These are phyloP conservation scores for Ashbya aceris DNA, from an alignment of 1,139 yeast species.

Conservation along the genomic window DNA sequence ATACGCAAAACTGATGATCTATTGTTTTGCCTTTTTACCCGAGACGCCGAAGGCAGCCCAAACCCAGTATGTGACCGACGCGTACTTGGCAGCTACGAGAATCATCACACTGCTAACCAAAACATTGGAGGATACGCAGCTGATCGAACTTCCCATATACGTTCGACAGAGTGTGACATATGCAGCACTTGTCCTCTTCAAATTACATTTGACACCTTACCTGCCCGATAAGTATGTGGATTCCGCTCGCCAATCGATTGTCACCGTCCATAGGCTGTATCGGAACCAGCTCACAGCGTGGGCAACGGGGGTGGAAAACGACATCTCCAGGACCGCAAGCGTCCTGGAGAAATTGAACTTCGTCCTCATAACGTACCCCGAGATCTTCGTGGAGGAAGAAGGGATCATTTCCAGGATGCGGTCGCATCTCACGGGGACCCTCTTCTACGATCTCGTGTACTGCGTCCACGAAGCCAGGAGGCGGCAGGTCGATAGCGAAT, in stretches of 20 bases:
- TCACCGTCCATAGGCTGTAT: slow-evolving; percentile 79
- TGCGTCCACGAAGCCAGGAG: slow-evolving; percentile 91
- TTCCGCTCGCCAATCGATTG: slow-evolving; percentile 86
- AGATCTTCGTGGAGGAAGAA: slow-evolving; percentile 54
- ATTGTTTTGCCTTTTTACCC: slow-evolving; percentile 85
- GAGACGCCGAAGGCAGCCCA: slow-evolving; percentile 87
- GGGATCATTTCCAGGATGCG: slow-evolving; percentile 84
- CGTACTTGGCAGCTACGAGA: slow-evolving; percentile 73
- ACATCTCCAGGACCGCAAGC: slow-evolving; percentile 83
- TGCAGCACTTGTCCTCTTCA: slow-evolving; percentile 71
- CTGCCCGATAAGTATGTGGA: slow-evolving; percentile 71
- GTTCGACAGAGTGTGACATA: slow-evolving; percentile 78
- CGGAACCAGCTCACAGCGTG: slow-evolving; percentile 86
- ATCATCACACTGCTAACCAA: slow-evolving; percentile 71
- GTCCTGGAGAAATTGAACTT: slow-evolving; percentile 86
- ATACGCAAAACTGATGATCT: slow-evolving; percentile 71
- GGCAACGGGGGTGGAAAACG: slow-evolving; percentile 78
- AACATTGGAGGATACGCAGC: slow-evolving; percentile 53
- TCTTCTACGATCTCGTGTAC: slow-evolving; percentile 89
- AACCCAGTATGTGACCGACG: slow-evolving; percentile 66
- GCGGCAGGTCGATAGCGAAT: slow-evolving; percentile 42
- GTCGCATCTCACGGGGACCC: slow-evolving; percentile 82
- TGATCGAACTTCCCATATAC: slow-evolving; percentile 80
- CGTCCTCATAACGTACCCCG: slow-evolving; percentile 82
- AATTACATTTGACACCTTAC: slow-evolving; percentile 72